phyloP scores from a whole-genome alignment of 352 stramenopile genomes.

The Globisporangium uncinulatum region DNA sequence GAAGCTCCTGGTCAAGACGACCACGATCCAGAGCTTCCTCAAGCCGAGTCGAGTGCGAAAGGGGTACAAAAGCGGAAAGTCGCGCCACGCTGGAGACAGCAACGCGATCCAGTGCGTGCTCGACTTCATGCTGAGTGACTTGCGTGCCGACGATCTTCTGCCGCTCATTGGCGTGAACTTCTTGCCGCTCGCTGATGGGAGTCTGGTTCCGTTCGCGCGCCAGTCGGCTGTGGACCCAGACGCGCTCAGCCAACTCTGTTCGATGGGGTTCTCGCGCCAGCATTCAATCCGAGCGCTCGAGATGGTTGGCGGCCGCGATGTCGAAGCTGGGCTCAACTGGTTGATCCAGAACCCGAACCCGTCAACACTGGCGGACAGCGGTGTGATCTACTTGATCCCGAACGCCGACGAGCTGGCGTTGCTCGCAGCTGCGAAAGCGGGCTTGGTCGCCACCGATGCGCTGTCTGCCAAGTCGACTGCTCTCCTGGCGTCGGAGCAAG shows the following conservation, averaged over 20 bases:
- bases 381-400: conserved; percentile 34
- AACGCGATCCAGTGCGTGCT: conserved; percentile 31
- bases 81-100: conserved; percentile 32
- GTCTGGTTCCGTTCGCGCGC: conserved; percentile 31
- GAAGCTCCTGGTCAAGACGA: conserved; percentile 37
- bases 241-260: conserved; percentile 43
- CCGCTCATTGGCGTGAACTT: conserved; percentile 44
- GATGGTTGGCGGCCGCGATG: conserved; percentile 22
- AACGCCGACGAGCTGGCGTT: conserved; percentile 39
- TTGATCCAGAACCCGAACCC: conserved; percentile 52
- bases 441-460: conserved; percentile 37
- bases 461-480: conserved; percentile 20
- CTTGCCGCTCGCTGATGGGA: conserved; percentile 52
- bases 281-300: conserved; percentile 36
- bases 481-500: conserved; percentile 28
- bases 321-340: conserved; percentile 65
- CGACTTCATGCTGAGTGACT: conserved; percentile 46
- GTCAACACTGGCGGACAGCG: conserved; percentile 9
- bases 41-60: conserved; percentile 26
- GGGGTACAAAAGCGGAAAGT: conserved; percentile 33
- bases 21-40: conserved; percentile 35
- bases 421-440: conserved; percentile 23
- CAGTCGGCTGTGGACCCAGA: conserved; percentile 16
- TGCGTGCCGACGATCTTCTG: conserved; percentile 16
- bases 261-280: conserved; percentile 60